phyloP scores from a whole-genome alignment of 805 yeast genomes.

The Barnettozyma populi region DNA sequence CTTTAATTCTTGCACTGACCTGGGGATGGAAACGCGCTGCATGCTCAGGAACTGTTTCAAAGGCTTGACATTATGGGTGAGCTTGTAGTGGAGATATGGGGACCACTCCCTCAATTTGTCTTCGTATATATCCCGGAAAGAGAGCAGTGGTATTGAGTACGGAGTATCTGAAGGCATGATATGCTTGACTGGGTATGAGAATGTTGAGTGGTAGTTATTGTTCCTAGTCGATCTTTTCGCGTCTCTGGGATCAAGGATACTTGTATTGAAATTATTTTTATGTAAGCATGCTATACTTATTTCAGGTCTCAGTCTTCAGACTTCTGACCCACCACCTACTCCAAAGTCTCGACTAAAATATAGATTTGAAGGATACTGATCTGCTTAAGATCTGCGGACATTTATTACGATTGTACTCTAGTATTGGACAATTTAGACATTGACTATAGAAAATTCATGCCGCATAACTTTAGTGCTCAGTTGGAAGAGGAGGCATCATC shows the following conservation, averaged over 20 bases:
- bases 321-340: too few relatives aligned
- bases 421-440: not conserved
- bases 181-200: not conserved
- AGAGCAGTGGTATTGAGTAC: not conserved
- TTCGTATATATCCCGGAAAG: not conserved
- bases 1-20: slow-evolving; percentile 4
- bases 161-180: not conserved
- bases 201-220: not conserved
- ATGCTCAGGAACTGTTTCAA: slow-evolving; percentile 12
- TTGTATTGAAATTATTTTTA: too few relatives aligned
- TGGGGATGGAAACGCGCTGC: slow-evolving; percentile 5
- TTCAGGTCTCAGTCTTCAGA: too few relatives aligned
- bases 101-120: slow-evolving; percentile 7
- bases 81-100: slow-evolving; percentile 15
- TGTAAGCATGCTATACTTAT: too few relatives aligned
- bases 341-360: too few relatives aligned
- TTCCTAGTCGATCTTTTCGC: not conserved
- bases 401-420: too few relatives aligned
- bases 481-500: slow-evolving; percentile 29
- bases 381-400: too few relatives aligned
- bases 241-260: not conserved
- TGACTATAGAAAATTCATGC: not conserved
- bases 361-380: too few relatives aligned
- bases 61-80: slow-evolving; percentile 15
- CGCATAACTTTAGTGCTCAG: not conserved